A percentile compares a stretch with the other conserved stretches of the same genome.
These are phyloP conservation scores for Xerocomellus chrysenteron DNA, from an alignment of 768 basidiomycete species.

Conservation along the genomic window DNA sequence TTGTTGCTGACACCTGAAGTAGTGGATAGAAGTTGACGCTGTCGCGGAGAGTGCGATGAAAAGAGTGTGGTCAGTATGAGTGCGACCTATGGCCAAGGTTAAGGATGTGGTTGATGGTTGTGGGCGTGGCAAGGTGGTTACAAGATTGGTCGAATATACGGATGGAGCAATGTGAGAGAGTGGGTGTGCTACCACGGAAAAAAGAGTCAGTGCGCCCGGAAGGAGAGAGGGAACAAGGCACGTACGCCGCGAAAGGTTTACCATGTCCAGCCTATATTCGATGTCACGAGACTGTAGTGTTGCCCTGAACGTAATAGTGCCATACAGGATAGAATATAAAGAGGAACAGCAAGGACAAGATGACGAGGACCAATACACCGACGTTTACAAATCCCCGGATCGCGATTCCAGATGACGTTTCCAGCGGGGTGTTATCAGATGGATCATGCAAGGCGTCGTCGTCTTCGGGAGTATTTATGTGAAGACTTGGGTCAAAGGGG, in stretches of 20 bases:
- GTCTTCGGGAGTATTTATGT: conserved; percentile 59
- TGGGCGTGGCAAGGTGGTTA: neutral
- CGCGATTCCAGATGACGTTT: conserved; percentile 27
- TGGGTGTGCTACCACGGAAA: neutral
- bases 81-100: neutral
- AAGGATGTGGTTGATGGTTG: neutral
- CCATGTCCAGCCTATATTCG: neutral
- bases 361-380: conserved; percentile 60
- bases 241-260: conserved; percentile 6
- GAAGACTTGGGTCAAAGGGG: conserved; percentile 64
- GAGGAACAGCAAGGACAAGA: conserved; percentile 60
- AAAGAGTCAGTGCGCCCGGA: neutral
- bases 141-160: neutral
- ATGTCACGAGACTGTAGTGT: conserved; percentile 10
- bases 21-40: neutral
- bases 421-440: conserved; percentile 31
- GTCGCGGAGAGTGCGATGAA: conserved; percentile 1
- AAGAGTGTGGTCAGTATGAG: neutral
- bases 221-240: neutral
- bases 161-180: conserved; percentile 7
- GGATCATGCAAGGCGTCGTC: conserved; percentile 79
- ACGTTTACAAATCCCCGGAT: conserved; percentile 67
- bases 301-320: conserved; percentile 14
- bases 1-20: conserved; percentile 8
- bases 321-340: conserved; percentile 85